Evolutionary conservation across 352 stramenopile genomes (phyloP).

Genomic region (Phytophthora brassicae): DNA sequence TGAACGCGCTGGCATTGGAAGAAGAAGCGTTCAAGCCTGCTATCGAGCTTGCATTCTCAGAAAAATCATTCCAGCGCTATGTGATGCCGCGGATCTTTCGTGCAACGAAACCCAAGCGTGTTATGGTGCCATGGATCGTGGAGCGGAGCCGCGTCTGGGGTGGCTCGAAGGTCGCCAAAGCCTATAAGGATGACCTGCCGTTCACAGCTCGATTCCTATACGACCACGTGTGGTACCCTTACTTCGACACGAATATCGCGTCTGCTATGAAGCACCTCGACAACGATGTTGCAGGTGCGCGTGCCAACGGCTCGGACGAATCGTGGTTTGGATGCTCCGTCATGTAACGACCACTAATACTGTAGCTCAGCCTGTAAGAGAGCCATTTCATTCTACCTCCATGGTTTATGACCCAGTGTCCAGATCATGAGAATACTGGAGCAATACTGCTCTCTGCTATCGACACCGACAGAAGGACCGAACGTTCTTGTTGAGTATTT

Average conservation of each 20-base stretch:
- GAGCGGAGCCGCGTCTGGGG: conserved; percentile 76
- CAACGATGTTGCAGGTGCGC: conserved; percentile 36
- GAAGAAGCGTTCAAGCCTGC: conserved; percentile 61
- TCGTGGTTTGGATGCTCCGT: conserved; percentile 68
- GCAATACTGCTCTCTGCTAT: conserved; percentile 7
- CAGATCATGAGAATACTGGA: conserved; percentile 8
- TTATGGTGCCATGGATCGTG: conserved; percentile 84
- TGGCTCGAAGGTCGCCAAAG: conserved; percentile 51
- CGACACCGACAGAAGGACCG: conserved; percentile 22
- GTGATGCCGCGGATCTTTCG: conserved; percentile 78
- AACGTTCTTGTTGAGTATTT: conserved; percentile 41
- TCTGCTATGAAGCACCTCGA: conserved; percentile 75
- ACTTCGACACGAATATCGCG: conserved; percentile 68
- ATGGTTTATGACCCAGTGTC: background rate
- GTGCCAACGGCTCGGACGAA: conserved; percentile 36
- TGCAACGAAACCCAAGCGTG: conserved; percentile 57
- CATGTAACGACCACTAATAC: conserved; percentile 40
- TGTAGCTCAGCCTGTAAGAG: conserved; percentile 5
- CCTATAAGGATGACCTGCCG: conserved; percentile 71
- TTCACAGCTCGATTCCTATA: conserved; percentile 81
- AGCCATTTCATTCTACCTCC: conserved; percentile 1
- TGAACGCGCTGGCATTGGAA: conserved; percentile 69
- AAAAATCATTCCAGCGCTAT: conserved; percentile 69
- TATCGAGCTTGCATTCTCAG: conserved; percentile 67
- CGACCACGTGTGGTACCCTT: conserved; percentile 75